Evolutionary conservation across 305 asterid genomes (phyloP).

Genomic region (Ajuga reptans): DNA sequence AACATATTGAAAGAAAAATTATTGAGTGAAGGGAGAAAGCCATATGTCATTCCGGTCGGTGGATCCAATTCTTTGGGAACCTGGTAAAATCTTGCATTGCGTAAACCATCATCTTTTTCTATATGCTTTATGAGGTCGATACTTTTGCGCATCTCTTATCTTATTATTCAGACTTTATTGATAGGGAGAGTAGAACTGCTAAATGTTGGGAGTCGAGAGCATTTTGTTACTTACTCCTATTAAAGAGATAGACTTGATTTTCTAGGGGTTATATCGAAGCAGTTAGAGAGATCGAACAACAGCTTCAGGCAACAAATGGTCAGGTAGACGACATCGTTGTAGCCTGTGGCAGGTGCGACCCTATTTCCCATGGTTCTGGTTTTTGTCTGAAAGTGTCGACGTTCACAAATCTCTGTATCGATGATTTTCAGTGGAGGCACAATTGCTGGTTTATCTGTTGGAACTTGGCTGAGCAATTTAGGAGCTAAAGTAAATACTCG

Average conservation of each 20-base stretch:
- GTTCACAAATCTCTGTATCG: background rate
- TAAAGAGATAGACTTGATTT: slow-evolving; percentile 8
- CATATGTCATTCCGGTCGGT: slow-evolving; percentile 90
- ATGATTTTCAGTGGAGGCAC: slow-evolving; percentile 82
- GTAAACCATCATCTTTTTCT: background rate
- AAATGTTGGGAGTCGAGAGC: background rate
- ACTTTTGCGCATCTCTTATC: background rate
- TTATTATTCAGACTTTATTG: too few species aligned
- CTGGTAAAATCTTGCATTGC: slow-evolving; percentile 47
- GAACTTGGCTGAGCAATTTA: slow-evolving; percentile 62
- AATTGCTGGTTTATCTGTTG: slow-evolving; percentile 78
- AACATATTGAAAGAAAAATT: slow-evolving; percentile 64
- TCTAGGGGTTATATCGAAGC: slow-evolving; percentile 95
- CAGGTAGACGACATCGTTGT: slow-evolving; percentile 59
- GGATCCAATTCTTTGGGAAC: slow-evolving; percentile 96
- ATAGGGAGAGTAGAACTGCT: background rate
- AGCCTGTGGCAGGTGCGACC: slow-evolving; percentile 78
- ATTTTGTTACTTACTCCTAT: background rate
- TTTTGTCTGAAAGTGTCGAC: background rate
- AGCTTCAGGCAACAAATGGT: slow-evolving; percentile 31
- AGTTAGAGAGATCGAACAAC: slow-evolving; percentile 73
- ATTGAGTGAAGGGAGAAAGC: slow-evolving; percentile 78
- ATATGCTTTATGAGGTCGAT: background rate
- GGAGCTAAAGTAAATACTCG: slow-evolving; percentile 53
- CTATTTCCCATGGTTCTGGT: background rate